These are phyloP conservation scores for Kingdonia uniflora DNA, from an alignment of 164 flowering plant genomes.

Conservation along the genomic window DNA sequence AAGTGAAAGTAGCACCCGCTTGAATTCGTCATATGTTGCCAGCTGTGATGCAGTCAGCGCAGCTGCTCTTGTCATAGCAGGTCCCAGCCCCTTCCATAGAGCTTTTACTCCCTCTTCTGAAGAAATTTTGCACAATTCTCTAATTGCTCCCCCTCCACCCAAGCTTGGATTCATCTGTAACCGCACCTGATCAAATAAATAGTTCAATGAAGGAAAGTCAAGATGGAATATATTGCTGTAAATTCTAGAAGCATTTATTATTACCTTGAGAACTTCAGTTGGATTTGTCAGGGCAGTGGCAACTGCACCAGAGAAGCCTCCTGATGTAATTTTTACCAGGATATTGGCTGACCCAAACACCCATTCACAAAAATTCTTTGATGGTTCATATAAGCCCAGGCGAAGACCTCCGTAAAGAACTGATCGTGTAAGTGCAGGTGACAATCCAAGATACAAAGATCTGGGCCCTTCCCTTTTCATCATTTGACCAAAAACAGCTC, in stretches of 20 bases:
- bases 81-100: slow-evolving; percentile 97
- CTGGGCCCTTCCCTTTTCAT: slow-evolving; percentile 69
- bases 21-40: slow-evolving; percentile 93
- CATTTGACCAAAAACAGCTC: slow-evolving; percentile 40
- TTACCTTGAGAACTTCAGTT: slow-evolving; percentile 82
- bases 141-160: slow-evolving; percentile 32
- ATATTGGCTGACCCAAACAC: slow-evolving; percentile 77
- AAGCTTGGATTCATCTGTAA: slow-evolving; percentile 58
- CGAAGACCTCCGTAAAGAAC: slow-evolving; percentile 90
- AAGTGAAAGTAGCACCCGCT: slow-evolving; percentile 54
- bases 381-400: slow-evolving; percentile 89
- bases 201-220: neutral
- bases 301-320: slow-evolving; percentile 77
- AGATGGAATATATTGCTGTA: neutral
- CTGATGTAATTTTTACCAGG: slow-evolving; percentile 73
- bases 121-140: slow-evolving; percentile 45
- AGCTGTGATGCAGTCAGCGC: slow-evolving; percentile 90
- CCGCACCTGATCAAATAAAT: slow-evolving; percentile 45
- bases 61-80: slow-evolving; percentile 88
- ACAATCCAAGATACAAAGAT: slow-evolving; percentile 72
- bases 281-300: slow-evolving; percentile 95
- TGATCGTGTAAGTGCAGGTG: slow-evolving; percentile 78
- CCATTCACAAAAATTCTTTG: slow-evolving; percentile 59
- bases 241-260: slow-evolving; percentile 10
- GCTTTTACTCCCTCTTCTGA: slow-evolving; percentile 66